Conservation (phyloP, 2,329 filamentous ascomycete species). For the Calonectria hawksworthii region DNA sequence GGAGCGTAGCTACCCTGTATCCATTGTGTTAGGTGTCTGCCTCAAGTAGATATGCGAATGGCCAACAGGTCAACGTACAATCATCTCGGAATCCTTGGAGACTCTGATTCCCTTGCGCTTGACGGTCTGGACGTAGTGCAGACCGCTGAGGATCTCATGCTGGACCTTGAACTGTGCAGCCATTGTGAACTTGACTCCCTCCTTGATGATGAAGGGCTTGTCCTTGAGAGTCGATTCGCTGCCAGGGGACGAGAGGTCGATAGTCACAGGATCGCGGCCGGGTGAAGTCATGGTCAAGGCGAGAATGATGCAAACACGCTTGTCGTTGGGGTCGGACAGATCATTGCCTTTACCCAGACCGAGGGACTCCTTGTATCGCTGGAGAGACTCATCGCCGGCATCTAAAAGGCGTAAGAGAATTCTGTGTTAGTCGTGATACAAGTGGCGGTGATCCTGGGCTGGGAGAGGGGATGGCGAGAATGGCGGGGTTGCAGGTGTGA, state of each 20-base stretch:
- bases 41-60: not conserved
- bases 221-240: conserved; percentile 85
- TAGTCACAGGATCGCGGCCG: conserved; percentile 86
- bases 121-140: conserved; percentile 96
- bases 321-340: conserved; percentile 83
- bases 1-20: conserved; percentile 89
- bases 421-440: conserved; percentile 35
- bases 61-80: conserved; percentile 71
- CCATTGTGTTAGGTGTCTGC: conserved; percentile 41
- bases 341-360: conserved; percentile 83
- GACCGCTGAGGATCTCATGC: conserved; percentile 93
- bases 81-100: conserved; percentile 98
- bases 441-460: not conserved
- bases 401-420: conserved; percentile 56
- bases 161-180: conserved; percentile 95
- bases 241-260: conserved; percentile 84
- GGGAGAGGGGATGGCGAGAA: conserved; percentile 1
- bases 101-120: conserved; percentile 90
- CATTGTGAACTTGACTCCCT: conserved; percentile 94
- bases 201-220: conserved; percentile 98
- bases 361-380: conserved; percentile 97
- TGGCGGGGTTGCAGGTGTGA: conserved; percentile 27
- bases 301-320: conserved; percentile 92
- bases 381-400: conserved; percentile 89
- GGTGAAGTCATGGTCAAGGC: conserved; percentile 89